These are phyloP conservation scores for Ceratocystis huliohia DNA, from an alignment of 2,329 filamentous ascomycete genomes.

Conservation along the genomic window DNA sequence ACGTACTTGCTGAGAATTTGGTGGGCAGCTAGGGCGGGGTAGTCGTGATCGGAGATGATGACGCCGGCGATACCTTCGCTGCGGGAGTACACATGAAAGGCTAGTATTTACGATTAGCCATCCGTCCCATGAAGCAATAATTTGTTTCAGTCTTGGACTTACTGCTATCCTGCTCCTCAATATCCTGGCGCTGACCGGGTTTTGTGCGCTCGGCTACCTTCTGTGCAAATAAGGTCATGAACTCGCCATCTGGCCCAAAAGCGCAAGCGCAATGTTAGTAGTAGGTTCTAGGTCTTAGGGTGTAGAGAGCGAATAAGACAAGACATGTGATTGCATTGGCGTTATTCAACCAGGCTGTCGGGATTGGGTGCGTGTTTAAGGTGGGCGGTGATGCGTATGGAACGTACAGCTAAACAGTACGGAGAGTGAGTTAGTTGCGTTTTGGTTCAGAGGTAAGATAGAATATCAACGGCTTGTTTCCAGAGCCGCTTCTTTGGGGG, in stretches of 20 bases:
- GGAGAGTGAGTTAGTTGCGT: conserved; percentile 13
- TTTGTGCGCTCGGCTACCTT: conserved; percentile 76
- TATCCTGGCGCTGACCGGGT: conserved; percentile 70
- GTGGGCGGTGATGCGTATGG: not conserved
- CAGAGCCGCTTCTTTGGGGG: not conserved
- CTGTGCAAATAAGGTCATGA: conserved; percentile 77
- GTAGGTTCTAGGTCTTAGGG: not conserved
- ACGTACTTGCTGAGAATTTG: conserved; percentile 62
- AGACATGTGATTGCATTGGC: not conserved
- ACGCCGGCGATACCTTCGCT: conserved; percentile 63
- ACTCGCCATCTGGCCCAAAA: conserved; percentile 35
- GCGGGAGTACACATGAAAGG: conserved; percentile 63
- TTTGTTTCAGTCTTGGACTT: conserved; percentile 23
- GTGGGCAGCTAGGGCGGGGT: conserved; percentile 68
- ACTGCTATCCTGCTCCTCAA: conserved; percentile 59
- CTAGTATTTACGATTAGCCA: conserved; percentile 37
- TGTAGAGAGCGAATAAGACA: not conserved
- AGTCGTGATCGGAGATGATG: conserved; percentile 64
- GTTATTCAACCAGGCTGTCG: not conserved
- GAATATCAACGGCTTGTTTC: not conserved
- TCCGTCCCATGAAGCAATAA: not conserved
- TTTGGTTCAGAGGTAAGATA: not conserved
- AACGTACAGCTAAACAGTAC: conserved; percentile 16
- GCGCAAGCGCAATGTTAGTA: conserved; percentile 5
- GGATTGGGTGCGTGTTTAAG: not conserved